These are phyloP conservation scores for Colletotrichum simmondsii DNA, from an alignment of 2,329 filamentous ascomycete genomes.

Conservation along the genomic window DNA sequence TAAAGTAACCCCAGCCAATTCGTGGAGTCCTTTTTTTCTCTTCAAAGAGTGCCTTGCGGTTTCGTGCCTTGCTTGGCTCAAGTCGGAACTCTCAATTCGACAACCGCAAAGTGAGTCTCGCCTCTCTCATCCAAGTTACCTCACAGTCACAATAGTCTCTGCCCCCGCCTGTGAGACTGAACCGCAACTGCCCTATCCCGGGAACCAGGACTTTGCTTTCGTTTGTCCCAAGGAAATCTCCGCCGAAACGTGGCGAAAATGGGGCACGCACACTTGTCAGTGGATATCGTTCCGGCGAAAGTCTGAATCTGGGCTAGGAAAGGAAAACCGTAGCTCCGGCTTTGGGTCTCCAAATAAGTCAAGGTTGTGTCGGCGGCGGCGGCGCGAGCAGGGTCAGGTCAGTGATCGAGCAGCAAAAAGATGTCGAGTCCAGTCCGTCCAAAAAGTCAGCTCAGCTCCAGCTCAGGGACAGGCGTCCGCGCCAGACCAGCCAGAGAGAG, in stretches of 20 bases:
- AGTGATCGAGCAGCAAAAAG: background rate
- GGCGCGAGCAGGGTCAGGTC: background rate
- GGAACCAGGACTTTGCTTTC: conserved; percentile 16
- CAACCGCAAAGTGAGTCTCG: background rate
- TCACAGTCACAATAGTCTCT: background rate
- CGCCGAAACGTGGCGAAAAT: conserved; percentile 11
- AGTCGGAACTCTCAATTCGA: conserved; percentile 1
- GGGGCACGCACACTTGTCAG: background rate
- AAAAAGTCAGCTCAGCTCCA: background rate
- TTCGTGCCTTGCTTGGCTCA: conserved; percentile 4
- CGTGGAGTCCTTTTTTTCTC: background rate
- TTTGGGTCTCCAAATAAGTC: conserved; percentile 5
- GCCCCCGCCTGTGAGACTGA: conserved; percentile 7
- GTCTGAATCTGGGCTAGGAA: conserved; percentile 7
- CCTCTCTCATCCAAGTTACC: background rate
- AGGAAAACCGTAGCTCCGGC: background rate
- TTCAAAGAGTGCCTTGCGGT: background rate
- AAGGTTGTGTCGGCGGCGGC: background rate
- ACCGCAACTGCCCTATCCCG: conserved; percentile 12
- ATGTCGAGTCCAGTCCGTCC: background rate
- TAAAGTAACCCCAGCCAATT: conserved; percentile 2
- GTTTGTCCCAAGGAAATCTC: conserved; percentile 1
- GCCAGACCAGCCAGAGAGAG: conserved; percentile 16
- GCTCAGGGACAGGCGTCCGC: background rate
- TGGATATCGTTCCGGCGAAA: conserved; percentile 22